Percentiles rank a stretch among this genome's conserved stretches.
Evolutionary conservation across 2,329 filamentous ascomycete genomes (phyloP).

Genomic region (Fusarium caatingaense): DNA sequence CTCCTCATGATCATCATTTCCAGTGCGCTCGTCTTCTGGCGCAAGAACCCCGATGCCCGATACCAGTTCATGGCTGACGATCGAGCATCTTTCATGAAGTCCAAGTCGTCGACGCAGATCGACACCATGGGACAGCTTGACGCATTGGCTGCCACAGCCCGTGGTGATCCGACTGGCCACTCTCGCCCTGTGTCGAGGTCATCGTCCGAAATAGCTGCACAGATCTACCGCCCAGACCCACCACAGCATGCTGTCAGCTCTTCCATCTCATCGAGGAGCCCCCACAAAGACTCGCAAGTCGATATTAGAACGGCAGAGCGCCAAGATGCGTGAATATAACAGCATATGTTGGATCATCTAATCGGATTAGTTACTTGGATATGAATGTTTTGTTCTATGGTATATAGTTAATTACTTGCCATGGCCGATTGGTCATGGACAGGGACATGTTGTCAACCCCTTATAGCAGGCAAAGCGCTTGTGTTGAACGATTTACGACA

Average conservation of each 20-base stretch:
- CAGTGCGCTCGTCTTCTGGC: constrained; percentile 75
- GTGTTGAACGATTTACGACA: not conserved
- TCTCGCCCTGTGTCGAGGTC: constrained; percentile 22
- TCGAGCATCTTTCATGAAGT: constrained; percentile 97
- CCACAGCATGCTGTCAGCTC: constrained; percentile 1
- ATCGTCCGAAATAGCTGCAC: constrained; percentile 10
- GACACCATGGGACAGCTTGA: constrained; percentile 84
- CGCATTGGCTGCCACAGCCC: constrained; percentile 88
- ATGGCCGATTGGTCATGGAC: not conserved
- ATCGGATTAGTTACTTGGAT: not conserved
- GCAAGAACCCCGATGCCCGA: constrained; percentile 94
- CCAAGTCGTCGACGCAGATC: constrained; percentile 75
- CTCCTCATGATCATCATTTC: constrained; percentile 79
- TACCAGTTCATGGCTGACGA: constrained; percentile 98
- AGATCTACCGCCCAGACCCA: not conserved
- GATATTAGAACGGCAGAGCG: constrained; percentile 14
- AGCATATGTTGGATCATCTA: not conserved
- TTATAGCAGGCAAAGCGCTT: not conserved
- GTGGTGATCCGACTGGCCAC: constrained; percentile 68
- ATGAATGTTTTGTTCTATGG: not conserved
- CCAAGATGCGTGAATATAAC: not conserved
- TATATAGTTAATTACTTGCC: not conserved
- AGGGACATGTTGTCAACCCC: not conserved
- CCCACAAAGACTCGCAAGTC: constrained; percentile 17
- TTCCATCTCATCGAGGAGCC: constrained; percentile 16